Conservation (phyloP, 2,329 filamentous ascomycete genomes). For the Sporothrix dimorphospora region DNA sequence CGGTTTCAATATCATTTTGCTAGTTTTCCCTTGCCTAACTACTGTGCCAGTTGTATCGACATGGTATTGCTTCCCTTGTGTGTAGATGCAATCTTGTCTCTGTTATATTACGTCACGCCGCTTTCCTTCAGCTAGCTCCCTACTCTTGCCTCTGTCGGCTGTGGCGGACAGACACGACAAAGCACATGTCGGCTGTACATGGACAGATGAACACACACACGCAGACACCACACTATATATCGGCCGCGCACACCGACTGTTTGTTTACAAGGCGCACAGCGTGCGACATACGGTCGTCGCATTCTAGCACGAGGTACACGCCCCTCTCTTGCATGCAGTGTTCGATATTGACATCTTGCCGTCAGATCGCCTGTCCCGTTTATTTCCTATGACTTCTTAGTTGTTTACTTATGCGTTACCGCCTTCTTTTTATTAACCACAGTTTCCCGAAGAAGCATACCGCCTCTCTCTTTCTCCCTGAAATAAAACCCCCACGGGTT, state of each 20-base stretch:
- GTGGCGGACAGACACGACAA: background rate
- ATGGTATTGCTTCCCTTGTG: background rate
- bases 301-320: background rate
- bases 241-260: constrained; percentile 9
- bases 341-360: background rate
- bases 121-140: background rate
- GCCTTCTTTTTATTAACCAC: background rate
- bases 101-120: background rate
- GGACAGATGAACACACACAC: background rate
- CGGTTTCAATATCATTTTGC: too few species aligned
- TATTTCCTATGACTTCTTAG: background rate
- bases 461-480: background rate
- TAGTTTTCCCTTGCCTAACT: background rate
- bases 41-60: background rate
- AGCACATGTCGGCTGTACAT: background rate
- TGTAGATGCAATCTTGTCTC: background rate
- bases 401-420: background rate
- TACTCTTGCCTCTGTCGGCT: background rate
- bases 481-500: background rate
- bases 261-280: background rate
- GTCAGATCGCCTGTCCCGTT: background rate
- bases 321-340: background rate
- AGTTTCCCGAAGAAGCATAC: background rate
- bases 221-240: background rate
- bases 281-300: too few species aligned